phyloP scores from a whole-genome alignment of 176 grass and related monocot genomes.

The Oryza longistaminata region DNA sequence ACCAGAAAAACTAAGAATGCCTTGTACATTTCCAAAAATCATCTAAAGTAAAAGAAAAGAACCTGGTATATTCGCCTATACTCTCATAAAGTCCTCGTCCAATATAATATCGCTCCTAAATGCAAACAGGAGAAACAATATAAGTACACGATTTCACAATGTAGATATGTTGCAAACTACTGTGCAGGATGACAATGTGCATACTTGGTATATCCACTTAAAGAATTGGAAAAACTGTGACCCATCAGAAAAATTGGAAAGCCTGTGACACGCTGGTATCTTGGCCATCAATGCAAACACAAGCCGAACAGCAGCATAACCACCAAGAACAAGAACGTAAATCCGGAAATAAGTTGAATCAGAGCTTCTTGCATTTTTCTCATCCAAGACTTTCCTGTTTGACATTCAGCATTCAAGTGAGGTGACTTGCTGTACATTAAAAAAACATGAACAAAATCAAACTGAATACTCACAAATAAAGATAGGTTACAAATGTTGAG shows the following conservation, averaged over 20 bases:
- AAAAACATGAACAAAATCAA: conserved; percentile 24
- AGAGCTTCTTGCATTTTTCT: conserved; percentile 65
- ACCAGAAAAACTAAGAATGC: background rate
- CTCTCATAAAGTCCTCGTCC: conserved; percentile 91
- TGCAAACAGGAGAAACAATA: conserved; percentile 36
- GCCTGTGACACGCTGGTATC: conserved; percentile 90
- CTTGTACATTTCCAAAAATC: background rate
- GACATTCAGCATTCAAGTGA: conserved; percentile 42
- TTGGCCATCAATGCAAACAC: conserved; percentile 73
- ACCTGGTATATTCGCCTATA: conserved; percentile 81
- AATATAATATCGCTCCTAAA: conserved; percentile 91
- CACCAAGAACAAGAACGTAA: conserved; percentile 81
- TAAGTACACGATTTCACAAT: conserved; percentile 25
- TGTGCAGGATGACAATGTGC: conserved; percentile 15
- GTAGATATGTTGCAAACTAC: conserved; percentile 16
- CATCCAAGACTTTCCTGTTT: conserved; percentile 86
- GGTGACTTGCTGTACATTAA: background rate
- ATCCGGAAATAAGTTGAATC: conserved; percentile 91
- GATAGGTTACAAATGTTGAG: conserved; percentile 82
- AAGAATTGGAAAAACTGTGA: conserved; percentile 97
- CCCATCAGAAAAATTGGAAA: conserved; percentile 71
- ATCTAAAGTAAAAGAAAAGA: conserved; percentile 24
- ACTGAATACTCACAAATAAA: conserved; percentile 76
- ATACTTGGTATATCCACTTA: conserved; percentile 99
- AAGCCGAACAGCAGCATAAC: conserved; percentile 75